Conservation (phyloP, 768 basidiomycete species). For the Boletus fagicola region DNA sequence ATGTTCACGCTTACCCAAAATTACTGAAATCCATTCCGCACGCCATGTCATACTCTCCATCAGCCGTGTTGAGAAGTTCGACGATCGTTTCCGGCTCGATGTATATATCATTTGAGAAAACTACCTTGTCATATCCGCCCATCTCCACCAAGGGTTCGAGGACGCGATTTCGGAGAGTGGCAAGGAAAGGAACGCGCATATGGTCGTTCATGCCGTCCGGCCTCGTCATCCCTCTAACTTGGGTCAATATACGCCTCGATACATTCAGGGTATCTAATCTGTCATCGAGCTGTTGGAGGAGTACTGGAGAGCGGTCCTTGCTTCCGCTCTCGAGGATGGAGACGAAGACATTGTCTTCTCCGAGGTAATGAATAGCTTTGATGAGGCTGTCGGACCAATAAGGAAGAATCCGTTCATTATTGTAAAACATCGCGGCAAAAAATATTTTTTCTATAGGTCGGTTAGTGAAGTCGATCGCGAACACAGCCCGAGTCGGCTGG, state of each 20-base stretch:
- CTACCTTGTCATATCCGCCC: constrained; percentile 38
- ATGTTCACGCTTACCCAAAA: constrained; percentile 31
- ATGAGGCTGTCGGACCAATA: constrained; percentile 39
- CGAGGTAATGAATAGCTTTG: constrained; percentile 38
- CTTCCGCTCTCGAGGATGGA: constrained; percentile 42
- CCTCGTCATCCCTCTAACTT: constrained; percentile 7
- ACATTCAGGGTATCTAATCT: constrained; percentile 14
- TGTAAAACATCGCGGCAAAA: constrained; percentile 37
- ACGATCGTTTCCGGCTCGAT: constrained; percentile 40
- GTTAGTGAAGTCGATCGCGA: not conserved
- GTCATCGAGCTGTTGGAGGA: constrained; percentile 12
- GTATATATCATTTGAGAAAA: constrained; percentile 45
- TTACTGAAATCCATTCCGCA: constrained; percentile 41
- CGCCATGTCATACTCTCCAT: constrained; percentile 42
- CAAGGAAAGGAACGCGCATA: constrained; percentile 9
- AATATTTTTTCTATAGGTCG: constrained; percentile 13
- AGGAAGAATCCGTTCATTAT: constrained; percentile 38
- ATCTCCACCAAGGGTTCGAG: constrained; percentile 39
- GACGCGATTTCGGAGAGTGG: constrained; percentile 39
- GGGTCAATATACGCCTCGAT: constrained; percentile 12
- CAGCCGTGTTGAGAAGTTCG: constrained; percentile 38
- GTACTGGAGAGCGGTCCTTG: constrained; percentile 5
- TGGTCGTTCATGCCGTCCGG: not conserved
- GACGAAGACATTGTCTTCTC: constrained; percentile 43
- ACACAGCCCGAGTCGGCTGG: too few species aligned